Evolutionary conservation across 495 filamentous ascomycete species (phyloP), one percentile per base, ranked within the genome.

Genomic region (Talaromyces ruber): DNA sequence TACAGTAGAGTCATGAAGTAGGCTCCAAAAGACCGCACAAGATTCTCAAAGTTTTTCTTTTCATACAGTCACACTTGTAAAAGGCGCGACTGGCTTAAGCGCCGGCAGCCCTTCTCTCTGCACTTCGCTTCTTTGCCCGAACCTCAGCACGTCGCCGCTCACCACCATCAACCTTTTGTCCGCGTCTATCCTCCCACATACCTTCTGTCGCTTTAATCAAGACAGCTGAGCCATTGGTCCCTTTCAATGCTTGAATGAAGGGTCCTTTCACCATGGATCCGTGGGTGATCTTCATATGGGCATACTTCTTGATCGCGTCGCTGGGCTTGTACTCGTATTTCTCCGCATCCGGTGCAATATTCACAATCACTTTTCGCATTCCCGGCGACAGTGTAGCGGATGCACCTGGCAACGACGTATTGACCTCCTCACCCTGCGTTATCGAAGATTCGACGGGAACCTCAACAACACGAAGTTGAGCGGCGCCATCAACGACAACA

Each of bases 141-240:
- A 98, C 87, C 76, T 96, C 88, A 18, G 86, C 87, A 74, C 83
- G 86, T 72, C 95, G 84, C 71, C 94, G 84, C 77, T 98, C 94
- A 80, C 94, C 94, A 68, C 94, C 94, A 80, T 98, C 94, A 63
- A 97, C 84, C 84, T 98, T 98, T 52, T 84, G 83, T 43, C 94
- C 94, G 61, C 88, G 81, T 68, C 74, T 81, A 64, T 89, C 79
- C 76, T 95, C 92, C 92, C 93, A 97, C 81, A 96, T 86, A 4
- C 90, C 90, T 68, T 96, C 92, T 64, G 88, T 85, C 6, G 88
- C 82, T 59, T 77, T 78, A 54, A 97, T 77, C 34, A 78, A 77
- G 2, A 86, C 88, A 34, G 83, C 84, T 45, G 76, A 77, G 0
- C 84, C 86, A 51, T 81, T 70, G 14, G 73, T 76, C 7, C 84